A percentile compares a stretch with the other conserved stretches of the same genome.
These are phyloP conservation scores for Globisporangium ultimum DNA, from an alignment of 352 stramenopile genomes.

Conservation along the genomic window DNA sequence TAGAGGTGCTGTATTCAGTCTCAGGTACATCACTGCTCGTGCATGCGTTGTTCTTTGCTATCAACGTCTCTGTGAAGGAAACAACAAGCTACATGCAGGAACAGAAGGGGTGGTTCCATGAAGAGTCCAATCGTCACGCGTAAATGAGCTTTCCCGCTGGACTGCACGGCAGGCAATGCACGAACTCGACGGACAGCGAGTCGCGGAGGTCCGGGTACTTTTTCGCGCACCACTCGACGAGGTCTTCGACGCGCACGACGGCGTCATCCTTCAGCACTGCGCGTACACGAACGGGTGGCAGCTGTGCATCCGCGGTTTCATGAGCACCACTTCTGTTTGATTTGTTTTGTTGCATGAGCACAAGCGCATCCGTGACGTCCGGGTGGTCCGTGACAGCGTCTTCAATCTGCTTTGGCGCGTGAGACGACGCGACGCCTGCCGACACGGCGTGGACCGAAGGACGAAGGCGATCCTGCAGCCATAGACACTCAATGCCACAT, in stretches of 20 bases:
- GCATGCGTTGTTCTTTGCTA: background rate
- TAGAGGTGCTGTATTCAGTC: slow-evolving; percentile 1
- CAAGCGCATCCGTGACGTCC: slow-evolving; percentile 46
- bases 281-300: slow-evolving; percentile 25
- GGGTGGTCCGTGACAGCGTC: slow-evolving; percentile 29
- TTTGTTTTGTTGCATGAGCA: slow-evolving; percentile 35
- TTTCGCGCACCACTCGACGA: slow-evolving; percentile 32
- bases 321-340: background rate
- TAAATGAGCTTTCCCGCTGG: slow-evolving; percentile 86
- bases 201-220: slow-evolving; percentile 34
- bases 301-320: background rate
- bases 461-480: slow-evolving; percentile 65
- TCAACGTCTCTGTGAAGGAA: background rate
- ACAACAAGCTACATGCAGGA: background rate
- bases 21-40: background rate
- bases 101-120: background rate
- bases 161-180: slow-evolving; percentile 71
- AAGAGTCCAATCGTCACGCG: slow-evolving; percentile 22
- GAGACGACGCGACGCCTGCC: slow-evolving; percentile 22
- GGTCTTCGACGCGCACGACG: slow-evolving; percentile 21
- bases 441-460: slow-evolving; percentile 30
- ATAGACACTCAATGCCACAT: slow-evolving; percentile 41
- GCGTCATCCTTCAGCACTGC: slow-evolving; percentile 27
- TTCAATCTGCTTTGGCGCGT: slow-evolving; percentile 40
- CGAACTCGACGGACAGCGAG: slow-evolving; percentile 46